These are phyloP conservation scores for Pseudocercospora crystallina DNA, from an alignment of 2,329 filamentous ascomycete genomes.

Conservation along the genomic window DNA sequence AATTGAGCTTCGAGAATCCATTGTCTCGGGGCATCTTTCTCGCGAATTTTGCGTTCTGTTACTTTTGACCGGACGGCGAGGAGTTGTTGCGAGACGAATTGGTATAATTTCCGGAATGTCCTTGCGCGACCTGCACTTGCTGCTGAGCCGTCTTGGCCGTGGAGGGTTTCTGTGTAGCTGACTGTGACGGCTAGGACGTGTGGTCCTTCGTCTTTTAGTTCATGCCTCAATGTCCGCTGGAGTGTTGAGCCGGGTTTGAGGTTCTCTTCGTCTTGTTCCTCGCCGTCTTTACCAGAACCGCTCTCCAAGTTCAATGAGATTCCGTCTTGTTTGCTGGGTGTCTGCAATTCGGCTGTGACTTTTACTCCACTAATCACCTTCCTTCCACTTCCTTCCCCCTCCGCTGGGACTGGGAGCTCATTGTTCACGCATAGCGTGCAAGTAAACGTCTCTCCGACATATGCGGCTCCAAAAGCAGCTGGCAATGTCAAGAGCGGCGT, in stretches of 20 bases:
- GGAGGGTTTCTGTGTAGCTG: constrained; percentile 79
- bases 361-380: constrained; percentile 69
- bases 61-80: constrained; percentile 90
- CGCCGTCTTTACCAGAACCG: constrained; percentile 46
- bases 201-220: constrained; percentile 89
- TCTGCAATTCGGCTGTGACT: constrained; percentile 93
- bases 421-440: constrained; percentile 97
- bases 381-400: constrained; percentile 39
- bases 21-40: constrained; percentile 40
- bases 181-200: constrained; percentile 93
- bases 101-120: constrained; percentile 92
- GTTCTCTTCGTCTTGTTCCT: constrained; percentile 30
- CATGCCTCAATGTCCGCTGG: constrained; percentile 79
- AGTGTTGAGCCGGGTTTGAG: constrained; percentile 65
- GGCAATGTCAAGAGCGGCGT: constrained; percentile 74
- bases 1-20: constrained; percentile 92
- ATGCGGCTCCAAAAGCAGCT: constrained; percentile 87
- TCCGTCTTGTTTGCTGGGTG: constrained; percentile 67
- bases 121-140: constrained; percentile 64
- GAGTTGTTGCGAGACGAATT: constrained; percentile 89
- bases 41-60: constrained; percentile 52
- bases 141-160: constrained; percentile 40
- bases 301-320: constrained; percentile 58
- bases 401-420: constrained; percentile 52
- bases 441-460: constrained; percentile 91